Evolutionary conservation across 2,329 filamentous ascomycete genomes (phyloP), one percentile per base, ranked within the genome.

Genomic region (Pseudopyrenochaeta lycopersici): DNA sequence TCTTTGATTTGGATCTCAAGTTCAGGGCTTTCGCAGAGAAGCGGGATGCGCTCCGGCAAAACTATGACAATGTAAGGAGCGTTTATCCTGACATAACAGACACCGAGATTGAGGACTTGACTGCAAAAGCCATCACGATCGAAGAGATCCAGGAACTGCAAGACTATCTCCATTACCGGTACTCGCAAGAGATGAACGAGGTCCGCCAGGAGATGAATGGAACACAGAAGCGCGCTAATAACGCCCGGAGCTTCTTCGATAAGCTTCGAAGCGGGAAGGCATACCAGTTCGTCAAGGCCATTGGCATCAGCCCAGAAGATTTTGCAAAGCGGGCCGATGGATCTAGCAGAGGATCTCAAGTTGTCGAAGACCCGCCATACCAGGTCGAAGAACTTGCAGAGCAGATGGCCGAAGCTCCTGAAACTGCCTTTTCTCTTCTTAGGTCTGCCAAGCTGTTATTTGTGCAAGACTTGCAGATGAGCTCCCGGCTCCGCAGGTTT

Each of bases 121-220:
- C 95, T n/a, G 83, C 85, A 1, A 83, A 87, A 52, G 92, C 93
- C 2, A 86, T 86, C 4, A 94, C 90, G 0, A 93, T 97, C 82
- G 95, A 99, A 72, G 95, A 99, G 72, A 83, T 99, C 15, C 95
- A 99, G 72, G 95, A 99, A 74, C 79, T 99, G 18, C 94, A 98
- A 71, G 95, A 99, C 70, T 98, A 98, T 67, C 81, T 98, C 47
- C 92, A 98, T 70, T 99, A 99, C 76, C 90, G 93, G 69, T 98
- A 98, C 67, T 87, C 90, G 4, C 81, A 87, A 2, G 88, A 96
- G 72, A 82, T 98, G 43, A 94, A 91, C 71, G 93, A 98, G 59
- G 77, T 96, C 42, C 85, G 88, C 12, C 80, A 87, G 56, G 81
- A 86, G 50, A 79, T 82, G 9, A 89, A 89, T 55, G 85, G 88